Evolutionary conservation across 1,284 basidiomycete genomes (phyloP).

Genomic region (Stereum hirsutum): DNA sequence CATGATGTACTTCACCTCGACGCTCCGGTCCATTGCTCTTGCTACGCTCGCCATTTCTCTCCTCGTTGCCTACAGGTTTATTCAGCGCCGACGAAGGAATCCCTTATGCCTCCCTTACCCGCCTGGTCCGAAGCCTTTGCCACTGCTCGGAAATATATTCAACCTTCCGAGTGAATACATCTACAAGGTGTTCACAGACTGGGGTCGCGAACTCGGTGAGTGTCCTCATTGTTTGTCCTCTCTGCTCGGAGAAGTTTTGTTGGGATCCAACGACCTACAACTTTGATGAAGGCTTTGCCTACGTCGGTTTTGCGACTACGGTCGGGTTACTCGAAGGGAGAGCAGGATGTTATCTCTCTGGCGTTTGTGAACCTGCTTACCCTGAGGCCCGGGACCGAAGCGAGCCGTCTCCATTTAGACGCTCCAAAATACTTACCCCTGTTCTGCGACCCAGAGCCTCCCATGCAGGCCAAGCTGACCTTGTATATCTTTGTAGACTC

Average conservation of each 20-base stretch:
- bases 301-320: too few species aligned
- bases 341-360: too few species aligned
- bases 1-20: too few species aligned
- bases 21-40: slow-evolving; percentile 2
- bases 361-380: too few species aligned
- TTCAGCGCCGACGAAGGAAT: slow-evolving; percentile 10
- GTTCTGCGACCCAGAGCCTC: too few species aligned
- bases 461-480: not conserved
- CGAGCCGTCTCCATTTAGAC: too few species aligned
- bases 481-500: slow-evolving; percentile 6
- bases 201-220: slow-evolving; percentile 13
- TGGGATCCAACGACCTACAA: too few species aligned
- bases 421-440: too few species aligned
- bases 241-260: too few species aligned
- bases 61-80: slow-evolving; percentile 5
- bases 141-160: slow-evolving; percentile 13
- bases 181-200: slow-evolving; percentile 12
- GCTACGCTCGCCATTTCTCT: not conserved
- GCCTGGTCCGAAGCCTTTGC: slow-evolving; percentile 14
- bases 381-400: too few species aligned
- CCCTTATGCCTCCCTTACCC: slow-evolving; percentile 13
- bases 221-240: not conserved
- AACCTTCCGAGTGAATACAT: slow-evolving; percentile 12
- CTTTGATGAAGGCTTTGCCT: too few species aligned
- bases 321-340: not conserved